Base-by-base conservation (phyloP, 1,139 yeast genomes). In the Meyerozyma smithsonii region DNA sequence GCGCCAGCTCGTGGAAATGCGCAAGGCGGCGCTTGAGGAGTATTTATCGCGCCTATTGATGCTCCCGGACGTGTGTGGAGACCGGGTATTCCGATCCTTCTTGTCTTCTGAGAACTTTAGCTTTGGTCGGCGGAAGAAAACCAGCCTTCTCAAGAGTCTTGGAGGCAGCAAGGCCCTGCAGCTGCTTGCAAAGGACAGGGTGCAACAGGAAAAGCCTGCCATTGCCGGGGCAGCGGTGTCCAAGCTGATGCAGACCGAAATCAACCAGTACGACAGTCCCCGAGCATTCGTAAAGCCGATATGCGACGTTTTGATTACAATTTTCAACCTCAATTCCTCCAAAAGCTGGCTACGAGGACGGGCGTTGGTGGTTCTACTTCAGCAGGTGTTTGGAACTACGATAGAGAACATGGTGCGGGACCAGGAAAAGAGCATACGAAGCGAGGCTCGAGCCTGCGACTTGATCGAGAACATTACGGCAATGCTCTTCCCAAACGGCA, bases 361-460 rank as follows among this genome's bases (percentile, higher is more conserved):
- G 37, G 96, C 97, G 0, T 69, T 88, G 4, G 73, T 89, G 32
- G 81, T 88, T 3, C 79, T 90, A 3, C 66, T 89, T 34, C 97
- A 89, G 57, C 96, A 88, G 58, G 59, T 90, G 1, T 72, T 90
- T 39, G 97, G 97, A 0, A 87, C 95, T 3, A 84, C 97, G 0
- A 82, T 89, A 42, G 97, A 90, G 54, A 81, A 79, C 53, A 82
- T 82, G 46, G 73, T 83, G 7, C 48, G 71, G 71, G 58, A 70
- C 51, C 51, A 66, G 55, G 44, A 57, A 57, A 42, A 72, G 6
- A 58, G 55, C 36, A 28, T 66, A 3, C 50, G 72, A 33, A 66
- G 74, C 5, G 81, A 79, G 39, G 76, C 71, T 19, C 71, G 66
- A 21, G 54, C 85, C 1, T 61, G 74, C 4, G 78, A 72, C 28